Base-by-base conservation (phyloP, 805 yeast species). In the Ogataea henricii region DNA sequence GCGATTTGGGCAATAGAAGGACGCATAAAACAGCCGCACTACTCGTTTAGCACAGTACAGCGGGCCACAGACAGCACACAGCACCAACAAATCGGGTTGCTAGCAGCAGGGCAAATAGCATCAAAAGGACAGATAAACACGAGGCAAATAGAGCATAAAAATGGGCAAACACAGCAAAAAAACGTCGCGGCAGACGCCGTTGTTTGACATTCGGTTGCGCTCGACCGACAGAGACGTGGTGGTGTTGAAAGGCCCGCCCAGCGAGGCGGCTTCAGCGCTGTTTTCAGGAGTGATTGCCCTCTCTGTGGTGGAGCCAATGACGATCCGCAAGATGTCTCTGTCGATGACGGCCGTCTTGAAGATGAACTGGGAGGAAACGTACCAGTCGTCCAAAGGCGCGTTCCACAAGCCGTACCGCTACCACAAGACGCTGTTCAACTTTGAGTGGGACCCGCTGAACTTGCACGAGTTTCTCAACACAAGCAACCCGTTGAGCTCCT, bases 231-330 rank as follows among this genome's bases (percentile, higher is more conserved):
- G 82, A 53, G 94, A 89, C 60, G 92, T 91, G 8, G 67, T 92
- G 4, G 78, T 94, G 7, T 66, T 92, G 26, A 85, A 89, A 56
- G 99, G 99, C 1, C 61, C 85, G 1, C 82, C 85, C 5, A 74
- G 77, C 29, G 91, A 85, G 44, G 96, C 97, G 0, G 76, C 89
- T 0, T 83, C 96, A 1, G 87, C 81, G 3, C 69, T 86, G 6
- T 66, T 94, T 22, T 70, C 85, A 1, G 99, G 99, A 3, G 81
- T 81, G 9, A 82, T 94, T 20, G 90, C 85, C 1, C 67, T 94
- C 21, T 77, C 91, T 0, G 81, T 88, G 0, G 73, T 76, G 10
- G 98, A 92, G 54, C 88, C 96, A 2, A 69, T 89, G 47, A 67
- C 81, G 13, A 75, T 92, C 43, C 85, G 81, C 60, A 79, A 77